Conservation (phyloP, 2,329 filamentous ascomycete species). For the Cladosporium sp. region DNA sequence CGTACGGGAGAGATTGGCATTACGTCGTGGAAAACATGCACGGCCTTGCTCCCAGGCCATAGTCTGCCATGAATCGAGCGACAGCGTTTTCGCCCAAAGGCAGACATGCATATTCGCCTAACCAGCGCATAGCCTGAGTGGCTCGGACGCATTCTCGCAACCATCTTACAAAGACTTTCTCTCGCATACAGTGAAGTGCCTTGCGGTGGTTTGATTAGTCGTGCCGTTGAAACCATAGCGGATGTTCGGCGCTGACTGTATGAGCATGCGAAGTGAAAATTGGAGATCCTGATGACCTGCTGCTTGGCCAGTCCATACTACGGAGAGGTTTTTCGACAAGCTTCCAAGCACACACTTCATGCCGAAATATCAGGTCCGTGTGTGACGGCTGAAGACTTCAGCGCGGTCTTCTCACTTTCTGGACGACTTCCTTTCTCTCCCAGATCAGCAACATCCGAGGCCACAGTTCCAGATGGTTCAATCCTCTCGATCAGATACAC, state of each 20-base stretch:
- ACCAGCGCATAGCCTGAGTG: background rate
- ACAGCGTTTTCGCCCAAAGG: background rate
- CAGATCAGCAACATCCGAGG: background rate
- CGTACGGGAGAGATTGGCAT: background rate
- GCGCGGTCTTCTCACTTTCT: background rate
- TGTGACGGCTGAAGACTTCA: background rate
- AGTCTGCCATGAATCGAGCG: background rate
- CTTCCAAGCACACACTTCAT: background rate
- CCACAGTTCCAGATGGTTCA: background rate
- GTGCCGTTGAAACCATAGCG: background rate
- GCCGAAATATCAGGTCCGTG: background rate
- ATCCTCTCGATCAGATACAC: constrained; percentile 12
- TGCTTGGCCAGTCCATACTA: background rate
- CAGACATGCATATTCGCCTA: background rate
- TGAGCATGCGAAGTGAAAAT: background rate
- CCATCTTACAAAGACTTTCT: background rate
- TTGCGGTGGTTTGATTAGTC: background rate
- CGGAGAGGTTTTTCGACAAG: background rate
- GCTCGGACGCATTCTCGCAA: too few species aligned
- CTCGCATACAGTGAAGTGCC: background rate
- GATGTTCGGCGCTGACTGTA: background rate
- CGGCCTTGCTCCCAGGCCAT: background rate
- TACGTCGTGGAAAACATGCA: background rate
- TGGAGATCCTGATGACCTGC: background rate
- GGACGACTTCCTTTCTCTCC: background rate